These are phyloP conservation scores for Tillandsia leiboldiana DNA, from an alignment of 176 grass and related monocot species.

Conservation along the genomic window DNA sequence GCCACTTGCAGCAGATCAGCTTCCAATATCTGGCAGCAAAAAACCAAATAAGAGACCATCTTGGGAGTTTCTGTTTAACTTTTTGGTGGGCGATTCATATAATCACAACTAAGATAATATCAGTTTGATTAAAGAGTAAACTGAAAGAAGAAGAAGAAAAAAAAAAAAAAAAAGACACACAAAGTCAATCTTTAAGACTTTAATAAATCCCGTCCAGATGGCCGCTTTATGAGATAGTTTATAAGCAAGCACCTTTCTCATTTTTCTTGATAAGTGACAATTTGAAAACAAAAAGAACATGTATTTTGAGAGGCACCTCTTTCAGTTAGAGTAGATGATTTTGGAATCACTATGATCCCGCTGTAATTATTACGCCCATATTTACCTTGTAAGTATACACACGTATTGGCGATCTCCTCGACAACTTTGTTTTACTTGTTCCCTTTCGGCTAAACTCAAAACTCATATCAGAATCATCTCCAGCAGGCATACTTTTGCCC, in stretches of 20 bases:
- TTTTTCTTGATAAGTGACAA: not conserved
- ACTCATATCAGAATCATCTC: constrained; percentile 26
- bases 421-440: constrained; percentile 34
- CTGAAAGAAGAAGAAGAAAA: not conserved
- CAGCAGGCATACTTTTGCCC: constrained; percentile 12
- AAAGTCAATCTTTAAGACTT: not conserved
- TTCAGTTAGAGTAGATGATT: not conserved
- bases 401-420: constrained; percentile 41
- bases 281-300: no score
- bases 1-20: constrained; percentile 85
- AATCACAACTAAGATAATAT: not conserved
- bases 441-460: constrained; percentile 28
- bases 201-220: no score
- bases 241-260: no score
- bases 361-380: not conserved
- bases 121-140: not conserved
- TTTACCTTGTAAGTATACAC: constrained; percentile 49
- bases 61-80: not conserved
- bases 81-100: not conserved
- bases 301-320: no score
- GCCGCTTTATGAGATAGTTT: no score
- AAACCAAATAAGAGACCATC: not conserved
- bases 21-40: constrained; percentile 62
- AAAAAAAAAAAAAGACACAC: not conserved
- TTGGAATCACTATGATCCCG: not conserved